Evolutionary conservation across 345 rosid species (phyloP).

Genomic region (Reutealis trisperma): DNA sequence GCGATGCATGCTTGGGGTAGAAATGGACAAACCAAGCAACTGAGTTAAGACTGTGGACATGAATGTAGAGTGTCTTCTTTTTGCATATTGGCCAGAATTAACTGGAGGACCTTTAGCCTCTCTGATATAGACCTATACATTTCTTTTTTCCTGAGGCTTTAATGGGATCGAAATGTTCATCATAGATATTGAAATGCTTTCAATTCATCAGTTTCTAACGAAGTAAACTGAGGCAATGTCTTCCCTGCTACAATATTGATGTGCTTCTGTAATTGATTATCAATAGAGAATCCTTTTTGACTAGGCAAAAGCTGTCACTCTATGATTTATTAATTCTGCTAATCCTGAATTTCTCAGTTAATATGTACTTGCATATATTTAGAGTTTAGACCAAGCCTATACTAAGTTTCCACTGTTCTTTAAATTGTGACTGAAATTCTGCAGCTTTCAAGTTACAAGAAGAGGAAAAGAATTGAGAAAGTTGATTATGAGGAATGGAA

Average conservation of each 20-base stretch:
- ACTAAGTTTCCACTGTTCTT: not conserved
- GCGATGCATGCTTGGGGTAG: not conserved
- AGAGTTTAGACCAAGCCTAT: not conserved
- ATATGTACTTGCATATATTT: not conserved
- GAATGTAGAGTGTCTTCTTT: not conserved
- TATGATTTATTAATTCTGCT: not conserved
- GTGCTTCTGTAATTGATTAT: not conserved
- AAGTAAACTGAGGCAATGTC: not conserved
- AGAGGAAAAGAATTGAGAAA: conserved; percentile 60
- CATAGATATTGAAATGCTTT: not conserved
- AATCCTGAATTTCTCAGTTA: not conserved
- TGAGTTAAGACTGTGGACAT: not conserved
- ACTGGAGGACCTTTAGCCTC: not conserved
- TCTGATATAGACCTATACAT: not conserved
- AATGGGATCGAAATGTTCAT: not conserved
- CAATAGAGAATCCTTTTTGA: not conserved
- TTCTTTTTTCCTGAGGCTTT: not conserved
- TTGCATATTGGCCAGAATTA: not conserved
- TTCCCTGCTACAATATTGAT: not conserved
- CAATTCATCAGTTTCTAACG: not conserved
- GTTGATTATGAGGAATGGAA: conserved; percentile 78
- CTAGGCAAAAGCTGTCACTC: not conserved
- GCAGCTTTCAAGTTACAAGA: conserved; percentile 70
- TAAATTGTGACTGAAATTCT: conserved; percentile 1
- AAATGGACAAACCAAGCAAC: not conserved